Percentiles rank a stretch among this genome's conserved stretches.
Evolutionary conservation across 352 stramenopile genomes (phyloP).

Genomic region (Phytophthora litchii): DNA sequence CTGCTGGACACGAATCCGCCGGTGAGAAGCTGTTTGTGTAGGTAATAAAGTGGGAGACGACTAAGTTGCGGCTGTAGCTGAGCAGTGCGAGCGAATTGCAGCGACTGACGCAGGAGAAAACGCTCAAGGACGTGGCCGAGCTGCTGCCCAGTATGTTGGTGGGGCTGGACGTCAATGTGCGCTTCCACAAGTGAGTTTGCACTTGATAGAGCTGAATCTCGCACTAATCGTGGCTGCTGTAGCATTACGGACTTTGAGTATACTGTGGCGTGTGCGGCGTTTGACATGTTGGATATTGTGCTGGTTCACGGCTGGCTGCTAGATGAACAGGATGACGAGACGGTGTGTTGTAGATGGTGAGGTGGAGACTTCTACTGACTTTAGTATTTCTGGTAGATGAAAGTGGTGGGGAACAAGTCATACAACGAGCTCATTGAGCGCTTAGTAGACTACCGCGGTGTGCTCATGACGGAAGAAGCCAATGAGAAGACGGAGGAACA

Average conservation of each 20-base stretch:
- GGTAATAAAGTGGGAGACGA: neutral
- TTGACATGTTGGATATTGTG: conserved; percentile 96
- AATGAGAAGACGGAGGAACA: conserved; percentile 23
- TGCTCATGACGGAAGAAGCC: conserved; percentile 66
- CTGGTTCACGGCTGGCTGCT: conserved; percentile 98
- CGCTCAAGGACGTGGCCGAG: conserved; percentile 88
- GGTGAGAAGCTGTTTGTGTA: conserved; percentile 21
- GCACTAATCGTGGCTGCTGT: conserved; percentile 1
- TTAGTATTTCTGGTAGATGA: conserved; percentile 38
- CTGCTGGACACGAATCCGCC: conserved; percentile 87
- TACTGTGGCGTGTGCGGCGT: conserved; percentile 93
- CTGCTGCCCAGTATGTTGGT: conserved; percentile 94
- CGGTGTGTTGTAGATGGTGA: conserved; percentile 38
- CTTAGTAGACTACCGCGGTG: conserved; percentile 89
- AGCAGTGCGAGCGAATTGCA: conserved; percentile 55
- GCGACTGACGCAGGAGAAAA: conserved; percentile 81
- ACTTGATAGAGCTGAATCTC: neutral
- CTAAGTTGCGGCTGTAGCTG: conserved; percentile 30
- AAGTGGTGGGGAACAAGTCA: conserved; percentile 89
- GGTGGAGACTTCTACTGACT: conserved; percentile 1
- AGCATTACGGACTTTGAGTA: conserved; percentile 95
- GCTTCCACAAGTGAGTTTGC: conserved; percentile 88
- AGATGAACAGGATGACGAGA: conserved; percentile 90
- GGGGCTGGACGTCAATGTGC: conserved; percentile 98
- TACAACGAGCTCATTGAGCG: conserved; percentile 98